Percentiles rank a stretch among this genome's conserved stretches.
These are phyloP conservation scores for Sporobolomyces phaffii DNA, from an alignment of 768 basidiomycete genomes.

Conservation along the genomic window DNA sequence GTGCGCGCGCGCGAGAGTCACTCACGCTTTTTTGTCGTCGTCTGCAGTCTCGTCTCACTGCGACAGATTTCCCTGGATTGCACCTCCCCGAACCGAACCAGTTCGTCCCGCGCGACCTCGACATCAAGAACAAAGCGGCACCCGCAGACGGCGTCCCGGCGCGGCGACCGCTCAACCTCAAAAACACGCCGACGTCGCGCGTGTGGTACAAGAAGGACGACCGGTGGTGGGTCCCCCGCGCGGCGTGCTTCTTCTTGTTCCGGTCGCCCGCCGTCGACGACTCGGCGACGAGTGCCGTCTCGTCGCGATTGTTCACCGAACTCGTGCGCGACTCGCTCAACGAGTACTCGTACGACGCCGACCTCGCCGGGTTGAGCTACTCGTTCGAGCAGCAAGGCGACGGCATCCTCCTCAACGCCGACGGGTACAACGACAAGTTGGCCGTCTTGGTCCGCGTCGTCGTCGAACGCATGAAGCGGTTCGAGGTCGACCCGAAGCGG, in stretches of 20 bases:
- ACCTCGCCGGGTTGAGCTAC: constrained; percentile 80
- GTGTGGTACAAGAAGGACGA: constrained; percentile 99
- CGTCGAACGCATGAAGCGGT: constrained; percentile 60
- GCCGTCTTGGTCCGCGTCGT: constrained; percentile 66
- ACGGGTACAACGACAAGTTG: constrained; percentile 88
- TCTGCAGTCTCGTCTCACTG: constrained; percentile 41
- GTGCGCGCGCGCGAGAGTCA: constrained; percentile 43
- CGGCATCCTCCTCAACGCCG: constrained; percentile 62
- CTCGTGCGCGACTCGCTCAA: constrained; percentile 80
- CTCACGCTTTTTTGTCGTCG: not conserved
- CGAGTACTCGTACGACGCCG: constrained; percentile 88
- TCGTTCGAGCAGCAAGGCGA: constrained; percentile 58
- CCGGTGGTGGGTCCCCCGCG: constrained; percentile 89
- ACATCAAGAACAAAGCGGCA: constrained; percentile 62
- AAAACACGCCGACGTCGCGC: constrained; percentile 62
- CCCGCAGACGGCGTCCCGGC: constrained; percentile 50
- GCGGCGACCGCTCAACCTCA: constrained; percentile 67
- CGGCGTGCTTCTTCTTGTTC: constrained; percentile 66
- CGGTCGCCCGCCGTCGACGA: constrained; percentile 57
- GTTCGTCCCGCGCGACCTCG: constrained; percentile 80
- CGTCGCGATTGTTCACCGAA: constrained; percentile 72
- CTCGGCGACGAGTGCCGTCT: constrained; percentile 62
- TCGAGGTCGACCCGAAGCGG: constrained; percentile 64
- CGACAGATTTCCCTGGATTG: constrained; percentile 61
- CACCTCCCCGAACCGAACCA: constrained; percentile 76